Evolutionary conservation across 2,329 filamentous ascomycete species (phyloP).

Genomic region (Colletotrichum trifolii): DNA sequence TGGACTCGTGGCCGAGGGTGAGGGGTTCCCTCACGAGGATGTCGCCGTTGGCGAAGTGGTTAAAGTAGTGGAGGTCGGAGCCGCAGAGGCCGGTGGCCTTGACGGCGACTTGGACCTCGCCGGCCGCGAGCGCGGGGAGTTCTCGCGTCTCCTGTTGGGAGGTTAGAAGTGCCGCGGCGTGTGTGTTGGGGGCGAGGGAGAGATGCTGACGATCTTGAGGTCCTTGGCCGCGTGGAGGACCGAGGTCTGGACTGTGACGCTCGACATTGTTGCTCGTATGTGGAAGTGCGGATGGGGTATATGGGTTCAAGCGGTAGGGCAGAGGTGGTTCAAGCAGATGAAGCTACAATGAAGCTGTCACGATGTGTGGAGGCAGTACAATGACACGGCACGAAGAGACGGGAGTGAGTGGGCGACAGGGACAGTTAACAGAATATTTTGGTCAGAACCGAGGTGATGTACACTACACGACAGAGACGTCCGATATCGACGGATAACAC

Average conservation of each 20-base stretch:
- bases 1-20: conserved; percentile 61
- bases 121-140: conserved; percentile 62
- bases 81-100: conserved; percentile 74
- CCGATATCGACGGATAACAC: conserved; percentile 25
- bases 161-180: conserved; percentile 24
- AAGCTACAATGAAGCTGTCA: neutral
- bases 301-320: neutral
- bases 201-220: conserved; percentile 57
- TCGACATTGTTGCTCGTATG: conserved; percentile 23
- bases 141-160: conserved; percentile 62
- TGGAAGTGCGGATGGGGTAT: neutral
- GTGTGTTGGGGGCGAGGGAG: neutral
- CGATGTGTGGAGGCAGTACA: neutral
- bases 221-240: conserved; percentile 65
- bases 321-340: neutral
- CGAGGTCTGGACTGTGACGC: conserved; percentile 56
- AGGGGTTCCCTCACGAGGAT: conserved; percentile 64
- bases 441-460: conserved; percentile 22
- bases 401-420: conserved; percentile 10
- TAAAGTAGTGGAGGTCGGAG: conserved; percentile 75
- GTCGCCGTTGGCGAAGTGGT: conserved; percentile 74
- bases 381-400: neutral
- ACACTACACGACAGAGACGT: neutral
- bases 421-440: conserved; percentile 11
- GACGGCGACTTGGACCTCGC: conserved; percentile 71